Evolutionary conservation across 2,329 filamentous ascomycete genomes (phyloP), one percentile per base, ranked within the genome.

Genomic region (Ophiostoma pallidulum): DNA sequence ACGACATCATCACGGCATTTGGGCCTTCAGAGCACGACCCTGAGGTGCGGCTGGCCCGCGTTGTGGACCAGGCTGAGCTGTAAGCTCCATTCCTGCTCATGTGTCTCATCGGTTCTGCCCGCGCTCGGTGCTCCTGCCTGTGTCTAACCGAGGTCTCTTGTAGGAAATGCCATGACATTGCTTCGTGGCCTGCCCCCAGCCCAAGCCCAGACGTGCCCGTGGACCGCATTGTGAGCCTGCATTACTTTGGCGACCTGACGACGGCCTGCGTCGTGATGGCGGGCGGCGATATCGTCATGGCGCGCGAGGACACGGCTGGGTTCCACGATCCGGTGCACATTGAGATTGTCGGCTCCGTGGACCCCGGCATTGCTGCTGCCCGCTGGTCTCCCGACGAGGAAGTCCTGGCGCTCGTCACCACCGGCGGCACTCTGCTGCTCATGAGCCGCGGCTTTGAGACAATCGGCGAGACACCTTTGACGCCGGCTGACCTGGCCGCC

Each of bases 371-470:
- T 57, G 78, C 82, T 20, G 88, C 89, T 14, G 91, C 90, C 14
- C 77, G 80, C 56, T 98, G 92, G 92, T 94, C 91, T 33, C 90
- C 90, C 3, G 92, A 98, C 60, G 91, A 96, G 60, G 91, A 97
- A 62, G 73, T 97, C 16, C 70, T 98, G 38, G 80, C 85, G 47
- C 79, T 98, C 53, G 80, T 84, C 45, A 97, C 92, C 12, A 41
- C 45, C 4, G 82, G 80, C 35, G 74, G 82, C 51, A 92, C 86
- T 0, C 72, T 92, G 26, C 73, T 97, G 49, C 87, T 95, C 61
- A 96, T 98, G 91, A 95, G 89, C 48, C 78, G 89, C 53, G 80
- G 82, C 22, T 94, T 97, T 55, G 91, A 97, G 57, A 83, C 82
- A 49, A 80, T 94, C 36, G 78, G 84, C 29, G 85, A 90, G 64